Conservation (phyloP, 106 monocot species). For the Phalaenopsis aphrodite region DNA sequence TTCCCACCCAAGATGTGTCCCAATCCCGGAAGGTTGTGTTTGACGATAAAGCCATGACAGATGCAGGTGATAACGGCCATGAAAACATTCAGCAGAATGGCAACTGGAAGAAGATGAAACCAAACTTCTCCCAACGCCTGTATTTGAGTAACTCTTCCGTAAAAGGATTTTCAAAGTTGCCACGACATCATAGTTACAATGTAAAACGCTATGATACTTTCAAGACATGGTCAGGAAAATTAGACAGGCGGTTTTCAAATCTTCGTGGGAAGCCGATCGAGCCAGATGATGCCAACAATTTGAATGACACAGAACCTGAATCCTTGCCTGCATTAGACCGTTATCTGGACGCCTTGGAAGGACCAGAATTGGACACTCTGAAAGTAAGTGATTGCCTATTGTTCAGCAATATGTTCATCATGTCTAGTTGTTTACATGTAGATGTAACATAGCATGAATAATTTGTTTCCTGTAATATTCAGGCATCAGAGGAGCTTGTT, state of each 20-base stretch:
- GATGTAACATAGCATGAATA: too few species aligned
- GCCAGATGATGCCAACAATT: not conserved
- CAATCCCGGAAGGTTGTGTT: too few species aligned
- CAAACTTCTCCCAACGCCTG: not conserved
- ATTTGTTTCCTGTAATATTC: not conserved
- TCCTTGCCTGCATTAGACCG: constrained; percentile 23
- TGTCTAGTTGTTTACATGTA: not conserved
- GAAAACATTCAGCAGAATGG: not conserved
- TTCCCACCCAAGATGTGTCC: not conserved
- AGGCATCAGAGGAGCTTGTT: constrained; percentile 36
- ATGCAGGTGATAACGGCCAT: too few species aligned
- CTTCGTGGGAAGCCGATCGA: constrained; percentile 24
- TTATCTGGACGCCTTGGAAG: constrained; percentile 58
- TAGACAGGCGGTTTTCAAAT: constrained; percentile 46
- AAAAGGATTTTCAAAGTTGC: not conserved
- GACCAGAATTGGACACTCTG: constrained; percentile 57
- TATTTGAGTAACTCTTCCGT: not conserved
- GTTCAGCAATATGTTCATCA: not conserved
- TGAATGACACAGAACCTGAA: not conserved
- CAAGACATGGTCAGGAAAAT: constrained; percentile 65
- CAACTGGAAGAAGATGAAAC: not conserved
- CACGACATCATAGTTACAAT: not conserved
- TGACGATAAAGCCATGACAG: too few species aligned
- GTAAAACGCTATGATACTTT: constrained; percentile 53
- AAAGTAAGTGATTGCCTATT: constrained; percentile 16